Conservation (phyloP, 768 basidiomycete species). For the Termitomyces sp. region DNA sequence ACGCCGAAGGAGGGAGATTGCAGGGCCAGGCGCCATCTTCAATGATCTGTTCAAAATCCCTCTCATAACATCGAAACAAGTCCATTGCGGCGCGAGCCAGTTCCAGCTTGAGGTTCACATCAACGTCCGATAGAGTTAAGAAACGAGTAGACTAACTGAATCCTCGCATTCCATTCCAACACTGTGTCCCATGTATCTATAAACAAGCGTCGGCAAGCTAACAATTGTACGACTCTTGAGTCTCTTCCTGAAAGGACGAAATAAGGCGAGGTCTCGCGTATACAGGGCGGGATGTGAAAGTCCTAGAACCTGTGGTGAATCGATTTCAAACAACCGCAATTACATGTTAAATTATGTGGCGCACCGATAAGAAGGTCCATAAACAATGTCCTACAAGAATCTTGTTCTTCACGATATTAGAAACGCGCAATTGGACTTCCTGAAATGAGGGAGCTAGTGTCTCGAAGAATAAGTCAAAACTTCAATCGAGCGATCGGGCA, state of each 20-base stretch:
- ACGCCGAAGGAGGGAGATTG: slow-evolving; percentile 35
- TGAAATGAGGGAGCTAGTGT: slow-evolving; percentile 44
- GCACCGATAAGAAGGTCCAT: slow-evolving; percentile 52
- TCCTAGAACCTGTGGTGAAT: slow-evolving; percentile 40
- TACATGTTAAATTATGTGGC: slow-evolving; percentile 12
- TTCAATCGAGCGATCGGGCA: slow-evolving; percentile 15
- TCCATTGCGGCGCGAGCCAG: slow-evolving; percentile 47
- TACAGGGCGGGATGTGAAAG: slow-evolving; percentile 47
- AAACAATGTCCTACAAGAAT: slow-evolving; percentile 54
- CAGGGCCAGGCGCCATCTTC: slow-evolving; percentile 49
- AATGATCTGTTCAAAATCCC: slow-evolving; percentile 44
- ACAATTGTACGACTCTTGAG: slow-evolving; percentile 34
- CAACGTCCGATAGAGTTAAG: not conserved
- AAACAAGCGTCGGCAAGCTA: slow-evolving; percentile 37
- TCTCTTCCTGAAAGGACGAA: slow-evolving; percentile 44
- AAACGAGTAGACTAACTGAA: slow-evolving; percentile 34
- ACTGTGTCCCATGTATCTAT: slow-evolving; percentile 41
- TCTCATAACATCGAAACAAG: slow-evolving; percentile 48
- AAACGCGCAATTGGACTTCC: slow-evolving; percentile 42
- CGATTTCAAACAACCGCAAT: not conserved
- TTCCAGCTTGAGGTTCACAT: slow-evolving; percentile 35
- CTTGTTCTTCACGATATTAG: slow-evolving; percentile 39
- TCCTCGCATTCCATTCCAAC: slow-evolving; percentile 41
- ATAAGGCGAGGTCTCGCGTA: slow-evolving; percentile 54
- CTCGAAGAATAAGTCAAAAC: not conserved